These are phyloP conservation scores for Dendrobium nobile DNA, from an alignment of 106 monocot species.

Conservation along the genomic window DNA sequence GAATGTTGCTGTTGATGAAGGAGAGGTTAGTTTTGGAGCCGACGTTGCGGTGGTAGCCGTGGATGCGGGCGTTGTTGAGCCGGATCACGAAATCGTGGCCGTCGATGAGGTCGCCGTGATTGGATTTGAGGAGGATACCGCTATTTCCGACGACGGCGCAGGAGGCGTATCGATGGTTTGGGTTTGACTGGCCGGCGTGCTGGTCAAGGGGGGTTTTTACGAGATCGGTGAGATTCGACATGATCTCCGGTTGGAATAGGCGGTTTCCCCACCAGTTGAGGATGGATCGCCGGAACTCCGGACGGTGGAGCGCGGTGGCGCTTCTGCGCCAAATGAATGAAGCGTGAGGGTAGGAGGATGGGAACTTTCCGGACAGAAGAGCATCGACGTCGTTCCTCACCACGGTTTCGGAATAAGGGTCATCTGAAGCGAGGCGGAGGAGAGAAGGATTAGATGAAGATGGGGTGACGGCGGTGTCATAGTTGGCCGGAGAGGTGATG, in stretches of 20 bases:
- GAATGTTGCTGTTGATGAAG: conserved; percentile 82
- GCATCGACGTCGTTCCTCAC: conserved; percentile 36
- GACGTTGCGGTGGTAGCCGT: conserved; percentile 34
- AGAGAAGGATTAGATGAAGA: conserved; percentile 27
- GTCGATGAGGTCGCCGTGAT: conserved; percentile 54
- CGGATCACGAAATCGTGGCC: conserved; percentile 58
- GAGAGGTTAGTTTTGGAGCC: conserved; percentile 56
- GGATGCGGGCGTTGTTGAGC: conserved; percentile 58
- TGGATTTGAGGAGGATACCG: conserved; percentile 48
- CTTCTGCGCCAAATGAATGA: conserved; percentile 4
- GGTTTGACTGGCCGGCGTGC: conserved; percentile 10
- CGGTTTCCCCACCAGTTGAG: conserved; percentile 38
- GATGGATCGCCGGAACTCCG: conserved; percentile 30
- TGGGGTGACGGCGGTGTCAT: neutral
- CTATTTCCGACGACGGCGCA: conserved; percentile 77
- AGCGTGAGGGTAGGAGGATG: neutral
- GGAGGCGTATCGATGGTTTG: neutral
- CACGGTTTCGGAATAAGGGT: conserved; percentile 21
- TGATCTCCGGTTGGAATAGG: conserved; percentile 38
- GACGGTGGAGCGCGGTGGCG: conserved; percentile 9
- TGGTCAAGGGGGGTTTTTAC: conserved; percentile 30
- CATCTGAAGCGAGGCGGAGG: conserved; percentile 28
- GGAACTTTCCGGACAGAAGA: conserved; percentile 34
- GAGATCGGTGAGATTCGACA: conserved; percentile 33
- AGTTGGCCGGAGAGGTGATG: neutral